Conservation (phyloP, 2,329 filamentous ascomycete genomes). For the Penicillium sumatraense region DNA sequence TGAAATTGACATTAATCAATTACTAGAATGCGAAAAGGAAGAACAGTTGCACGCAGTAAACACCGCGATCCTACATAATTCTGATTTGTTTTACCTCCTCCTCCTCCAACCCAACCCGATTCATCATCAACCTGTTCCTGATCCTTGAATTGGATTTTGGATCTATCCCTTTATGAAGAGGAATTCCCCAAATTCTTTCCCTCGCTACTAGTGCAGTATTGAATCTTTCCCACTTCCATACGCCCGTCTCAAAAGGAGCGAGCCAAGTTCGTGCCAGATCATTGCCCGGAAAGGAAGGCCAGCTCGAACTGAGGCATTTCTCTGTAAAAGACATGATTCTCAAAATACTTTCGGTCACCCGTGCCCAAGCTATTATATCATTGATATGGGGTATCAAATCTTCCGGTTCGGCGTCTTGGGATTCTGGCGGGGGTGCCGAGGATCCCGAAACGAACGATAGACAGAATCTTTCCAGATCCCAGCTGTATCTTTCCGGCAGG, state of each 20-base stretch:
- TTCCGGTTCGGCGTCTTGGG: background rate
- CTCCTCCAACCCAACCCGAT: background rate
- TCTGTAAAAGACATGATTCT: background rate
- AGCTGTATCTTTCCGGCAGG: no score
- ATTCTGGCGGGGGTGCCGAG: background rate
- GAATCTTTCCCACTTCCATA: background rate
- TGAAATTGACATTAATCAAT: no score
- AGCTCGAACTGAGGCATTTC: background rate
- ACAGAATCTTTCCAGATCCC: constrained; percentile 1
- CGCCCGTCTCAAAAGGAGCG: background rate
- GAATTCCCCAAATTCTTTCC: background rate
- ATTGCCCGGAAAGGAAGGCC: background rate
- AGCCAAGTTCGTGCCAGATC: background rate
- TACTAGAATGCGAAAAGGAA: no score
- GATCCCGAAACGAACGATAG: background rate
- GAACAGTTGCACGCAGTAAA: background rate
- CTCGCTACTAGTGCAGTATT: background rate
- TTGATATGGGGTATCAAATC: background rate
- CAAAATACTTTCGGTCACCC: background rate
- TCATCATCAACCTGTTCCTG: background rate
- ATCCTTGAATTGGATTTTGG: background rate
- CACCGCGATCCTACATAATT: background rate
- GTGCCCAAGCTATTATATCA: background rate
- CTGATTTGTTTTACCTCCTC: background rate
- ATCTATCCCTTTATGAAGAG: background rate